These are phyloP conservation scores for Phoenix dactylifera DNA, from an alignment of 176 grass and related monocot genomes.

Conservation along the genomic window DNA sequence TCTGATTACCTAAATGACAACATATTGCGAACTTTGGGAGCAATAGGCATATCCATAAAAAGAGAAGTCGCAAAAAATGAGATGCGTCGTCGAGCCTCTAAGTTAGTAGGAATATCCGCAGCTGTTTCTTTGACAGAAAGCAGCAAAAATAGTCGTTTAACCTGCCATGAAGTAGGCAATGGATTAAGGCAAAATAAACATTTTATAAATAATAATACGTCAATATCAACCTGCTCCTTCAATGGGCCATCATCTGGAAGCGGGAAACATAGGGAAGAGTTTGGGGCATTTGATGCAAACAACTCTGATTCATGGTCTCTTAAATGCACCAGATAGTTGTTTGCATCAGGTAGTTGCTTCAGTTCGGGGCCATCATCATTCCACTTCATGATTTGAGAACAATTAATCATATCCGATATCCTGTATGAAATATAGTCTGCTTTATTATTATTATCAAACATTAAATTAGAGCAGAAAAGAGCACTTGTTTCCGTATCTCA, in stretches of 20 bases:
- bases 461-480: slow-evolving; percentile 1
- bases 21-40: slow-evolving; percentile 85
- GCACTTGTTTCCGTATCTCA: slow-evolving; percentile 29
- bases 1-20: slow-evolving; percentile 80
- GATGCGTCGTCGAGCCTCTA: slow-evolving; percentile 73
- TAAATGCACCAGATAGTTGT: not conserved
- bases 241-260: slow-evolving; percentile 37
- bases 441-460: slow-evolving; percentile 11
- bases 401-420: slow-evolving; percentile 60
- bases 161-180: slow-evolving; percentile 32
- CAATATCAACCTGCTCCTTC: slow-evolving; percentile 61
- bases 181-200: not conserved
- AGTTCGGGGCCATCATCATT: slow-evolving; percentile 23
- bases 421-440: slow-evolving; percentile 32
- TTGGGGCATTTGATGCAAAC: slow-evolving; percentile 51
- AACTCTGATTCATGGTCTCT: slow-evolving; percentile 56
- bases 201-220: not conserved
- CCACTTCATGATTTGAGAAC: slow-evolving; percentile 28
- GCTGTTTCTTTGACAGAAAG: slow-evolving; percentile 80
- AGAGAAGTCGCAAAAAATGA: slow-evolving; percentile 90
- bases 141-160: slow-evolving; percentile 73
- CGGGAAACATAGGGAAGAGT: slow-evolving; percentile 48
- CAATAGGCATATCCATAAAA: slow-evolving; percentile 91
- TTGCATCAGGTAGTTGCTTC: too few relatives aligned
- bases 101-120: slow-evolving; percentile 65